Evolutionary conservation across 2,329 filamentous ascomycete species (phyloP).

Genomic region (Fusarium dlaminii): DNA sequence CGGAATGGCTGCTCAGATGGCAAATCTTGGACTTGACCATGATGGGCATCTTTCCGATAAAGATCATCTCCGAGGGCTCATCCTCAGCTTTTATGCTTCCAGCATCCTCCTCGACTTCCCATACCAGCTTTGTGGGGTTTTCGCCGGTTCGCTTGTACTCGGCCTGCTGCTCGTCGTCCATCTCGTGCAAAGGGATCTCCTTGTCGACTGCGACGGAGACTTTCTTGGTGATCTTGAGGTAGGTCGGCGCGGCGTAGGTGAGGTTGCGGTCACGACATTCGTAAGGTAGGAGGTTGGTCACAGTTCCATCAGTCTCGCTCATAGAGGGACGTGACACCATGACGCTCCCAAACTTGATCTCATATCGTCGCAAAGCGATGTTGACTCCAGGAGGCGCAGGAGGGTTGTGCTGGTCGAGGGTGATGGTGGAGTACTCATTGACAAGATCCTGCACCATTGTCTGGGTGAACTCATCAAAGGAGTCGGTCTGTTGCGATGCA

Average conservation of each 20-base stretch:
- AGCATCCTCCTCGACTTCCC: conserved; percentile 68
- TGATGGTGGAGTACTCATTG: conserved; percentile 88
- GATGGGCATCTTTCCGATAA: conserved; percentile 94
- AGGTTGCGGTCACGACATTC: conserved; percentile 95
- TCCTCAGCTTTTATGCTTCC: conserved; percentile 64
- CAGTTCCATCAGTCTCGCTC: conserved; percentile 91
- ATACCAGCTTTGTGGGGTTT: conserved; percentile 66
- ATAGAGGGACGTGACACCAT: conserved; percentile 90
- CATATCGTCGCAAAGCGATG: conserved; percentile 88
- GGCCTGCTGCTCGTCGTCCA: conserved; percentile 71
- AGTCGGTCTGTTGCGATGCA: conserved; percentile 97
- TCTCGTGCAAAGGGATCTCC: conserved; percentile 71
- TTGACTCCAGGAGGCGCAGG: conserved; percentile 78
- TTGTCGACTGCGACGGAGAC: conserved; percentile 85
- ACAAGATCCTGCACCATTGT: conserved; percentile 96
- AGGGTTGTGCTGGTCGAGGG: conserved; percentile 91
- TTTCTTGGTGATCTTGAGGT: conserved; percentile 86
- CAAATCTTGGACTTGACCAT: conserved; percentile 99
- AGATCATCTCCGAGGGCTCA: conserved; percentile 75
- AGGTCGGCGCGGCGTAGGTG: conserved; percentile 92
- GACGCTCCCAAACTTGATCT: conserved; percentile 92
- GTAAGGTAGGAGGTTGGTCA: conserved; percentile 87
- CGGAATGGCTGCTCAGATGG: conserved; percentile 82
- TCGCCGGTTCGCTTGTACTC: conserved; percentile 65
- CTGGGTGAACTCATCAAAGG: conserved; percentile 95